Evolutionary conservation across 2,329 filamentous ascomycete genomes (phyloP).

Genomic region (Alternaria sp.): DNA sequence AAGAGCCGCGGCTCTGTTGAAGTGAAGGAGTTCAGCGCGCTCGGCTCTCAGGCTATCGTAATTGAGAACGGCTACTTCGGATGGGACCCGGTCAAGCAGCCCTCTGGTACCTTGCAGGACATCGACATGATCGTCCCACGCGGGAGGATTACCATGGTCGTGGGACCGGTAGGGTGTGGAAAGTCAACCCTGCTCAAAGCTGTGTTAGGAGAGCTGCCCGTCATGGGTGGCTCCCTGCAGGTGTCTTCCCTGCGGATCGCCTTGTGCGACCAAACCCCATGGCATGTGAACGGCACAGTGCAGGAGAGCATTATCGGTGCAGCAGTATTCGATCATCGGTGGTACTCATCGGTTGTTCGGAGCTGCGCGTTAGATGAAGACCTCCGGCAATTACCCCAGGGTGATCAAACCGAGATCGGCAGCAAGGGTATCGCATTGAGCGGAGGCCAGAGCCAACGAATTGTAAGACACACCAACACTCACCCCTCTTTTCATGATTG

Average conservation of each 20-base stretch:
- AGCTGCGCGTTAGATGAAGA: slow-evolving; percentile 45
- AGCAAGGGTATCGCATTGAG: slow-evolving; percentile 60
- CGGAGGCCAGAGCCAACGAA: slow-evolving; percentile 60
- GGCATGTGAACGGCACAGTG: slow-evolving; percentile 47
- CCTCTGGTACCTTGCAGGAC: slow-evolving; percentile 47
- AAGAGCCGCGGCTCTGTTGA: slow-evolving; percentile 33
- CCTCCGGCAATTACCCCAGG: slow-evolving; percentile 39
- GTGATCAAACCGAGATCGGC: slow-evolving; percentile 55
- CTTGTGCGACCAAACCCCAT: slow-evolving; percentile 48
- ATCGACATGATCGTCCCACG: slow-evolving; percentile 52
- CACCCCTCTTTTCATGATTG: slow-evolving; percentile 16
- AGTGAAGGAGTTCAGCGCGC: slow-evolving; percentile 24
- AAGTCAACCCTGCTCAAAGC: slow-evolving; percentile 57
- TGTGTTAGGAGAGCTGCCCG: slow-evolving; percentile 42
- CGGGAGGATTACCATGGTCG: slow-evolving; percentile 55
- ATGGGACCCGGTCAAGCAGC: slow-evolving; percentile 53
- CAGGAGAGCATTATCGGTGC: slow-evolving; percentile 47
- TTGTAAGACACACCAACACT: slow-evolving; percentile 42
- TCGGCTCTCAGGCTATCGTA: slow-evolving; percentile 40
- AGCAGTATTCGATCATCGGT: slow-evolving; percentile 44
- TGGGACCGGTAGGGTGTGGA: slow-evolving; percentile 60
- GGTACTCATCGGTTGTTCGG: slow-evolving; percentile 46
- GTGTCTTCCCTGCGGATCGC: slow-evolving; percentile 42
- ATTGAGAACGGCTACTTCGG: slow-evolving; percentile 56
- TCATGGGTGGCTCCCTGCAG: slow-evolving; percentile 39